These are phyloP conservation scores for Quercus berberidifolia DNA, from an alignment of 306 rosid genomes.

Conservation along the genomic window DNA sequence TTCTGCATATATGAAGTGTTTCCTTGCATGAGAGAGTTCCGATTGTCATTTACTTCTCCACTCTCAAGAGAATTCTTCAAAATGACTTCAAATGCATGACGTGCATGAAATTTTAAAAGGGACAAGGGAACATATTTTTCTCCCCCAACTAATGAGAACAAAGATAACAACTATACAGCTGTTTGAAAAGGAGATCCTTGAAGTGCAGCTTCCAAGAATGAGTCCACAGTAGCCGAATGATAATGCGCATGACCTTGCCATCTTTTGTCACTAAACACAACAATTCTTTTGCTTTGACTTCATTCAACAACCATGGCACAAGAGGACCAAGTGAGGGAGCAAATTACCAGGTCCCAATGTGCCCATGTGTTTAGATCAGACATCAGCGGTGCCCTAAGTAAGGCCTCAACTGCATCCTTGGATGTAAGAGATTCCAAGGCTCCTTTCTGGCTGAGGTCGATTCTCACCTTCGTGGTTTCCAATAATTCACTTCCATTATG, in stretches of 20 bases:
- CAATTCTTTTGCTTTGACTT: conserved; percentile 57
- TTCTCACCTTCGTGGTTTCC: conserved; percentile 27
- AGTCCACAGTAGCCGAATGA: conserved; percentile 66
- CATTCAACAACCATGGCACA: conserved; percentile 68
- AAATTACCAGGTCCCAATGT: conserved; percentile 78
- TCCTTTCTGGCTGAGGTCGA: conserved; percentile 26
- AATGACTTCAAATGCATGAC: conserved; percentile 69
- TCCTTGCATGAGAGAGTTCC: conserved; percentile 32
- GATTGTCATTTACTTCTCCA: conserved; percentile 28
- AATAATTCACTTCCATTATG: conserved; percentile 31
- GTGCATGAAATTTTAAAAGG: conserved; percentile 70
- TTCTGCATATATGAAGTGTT: conserved; percentile 24
- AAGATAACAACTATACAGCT: conserved; percentile 66
- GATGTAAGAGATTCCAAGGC: conserved; percentile 33
- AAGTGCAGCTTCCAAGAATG: conserved; percentile 77
- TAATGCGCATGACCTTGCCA: conserved; percentile 75
- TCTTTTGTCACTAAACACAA: conserved; percentile 78
- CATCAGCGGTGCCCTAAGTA: conserved; percentile 78
- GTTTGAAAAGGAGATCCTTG: conserved; percentile 75
- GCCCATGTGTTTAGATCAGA: conserved; percentile 87
- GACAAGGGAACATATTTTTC: conserved; percentile 60
- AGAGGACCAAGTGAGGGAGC: conserved; percentile 88
- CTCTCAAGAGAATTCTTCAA: conserved; percentile 48
- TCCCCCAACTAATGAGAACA: conserved; percentile 69
- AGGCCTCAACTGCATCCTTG: conserved; percentile 61